Base-by-base conservation (phyloP, 106 monocot species). In the Alisma plantagoaquatica region DNA sequence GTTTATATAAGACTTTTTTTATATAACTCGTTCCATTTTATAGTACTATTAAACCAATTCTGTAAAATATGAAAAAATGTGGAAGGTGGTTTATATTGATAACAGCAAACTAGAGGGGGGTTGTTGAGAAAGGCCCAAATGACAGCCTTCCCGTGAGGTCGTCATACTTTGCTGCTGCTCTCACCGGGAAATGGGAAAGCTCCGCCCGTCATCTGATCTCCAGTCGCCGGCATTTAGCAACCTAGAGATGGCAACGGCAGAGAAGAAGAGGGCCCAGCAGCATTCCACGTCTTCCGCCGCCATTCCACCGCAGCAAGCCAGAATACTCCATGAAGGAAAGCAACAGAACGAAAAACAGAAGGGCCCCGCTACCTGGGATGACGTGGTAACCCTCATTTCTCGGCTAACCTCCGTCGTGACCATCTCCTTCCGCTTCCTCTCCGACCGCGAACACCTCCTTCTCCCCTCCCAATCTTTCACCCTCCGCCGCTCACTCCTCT, bases 381-480 rank as follows among this genome's bases (percentile, higher is more conserved):
- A 30, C 30, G 23, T 49, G 18, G 19, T 29, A 11, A 7, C 51
- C 55, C 43, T 56, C 31, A 21, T 67, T 26, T 22, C n/a, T 51
- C 48, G 35, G 29, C 35, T 51, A 35, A 18, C 67, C 59, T 27
- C 58, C 57, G 41, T 51, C 67, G 43, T 29, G 1, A 30, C 50
- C 49, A 1, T 15, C 41, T 43, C 68, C 29, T 45, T 59, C 58
- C 59, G 51, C 50, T 51, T 41, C 51, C 51, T 63, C 51, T 33
- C 49, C 61, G 6, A 11, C 33, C 42, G 25, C 49, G 32, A 33
- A 47, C 61, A 27, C 62, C 45, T 29, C 30, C 27, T 60, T 14
- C 44, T 29, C 45, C 31, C 48, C 24, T 49, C 33, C 35, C 65
- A 31, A 20, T 18, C 20, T 4, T 30, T 46, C 32, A 0, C 32